phyloP scores from a whole-genome alignment of 164 flowering plant genomes.

The Akebia trifoliata region DNA sequence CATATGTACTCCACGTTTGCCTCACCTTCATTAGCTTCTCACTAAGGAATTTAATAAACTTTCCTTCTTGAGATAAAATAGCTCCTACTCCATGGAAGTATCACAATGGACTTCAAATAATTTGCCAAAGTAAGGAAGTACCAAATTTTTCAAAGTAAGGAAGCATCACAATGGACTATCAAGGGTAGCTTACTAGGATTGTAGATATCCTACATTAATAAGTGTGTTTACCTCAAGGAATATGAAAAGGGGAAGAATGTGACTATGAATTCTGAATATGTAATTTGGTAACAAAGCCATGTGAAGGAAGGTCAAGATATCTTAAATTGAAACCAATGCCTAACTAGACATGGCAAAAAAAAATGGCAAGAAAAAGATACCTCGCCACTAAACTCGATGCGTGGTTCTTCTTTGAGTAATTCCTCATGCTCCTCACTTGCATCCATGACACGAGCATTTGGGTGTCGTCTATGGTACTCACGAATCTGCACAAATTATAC shows the following conservation, averaged over 20 bases:
- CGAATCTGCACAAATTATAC: constrained; percentile 61
- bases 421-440: constrained; percentile 69
- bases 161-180: no score
- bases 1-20: no score
- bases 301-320: not conserved
- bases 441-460: constrained; percentile 84
- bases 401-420: constrained; percentile 85
- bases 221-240: not conserved
- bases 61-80: no score
- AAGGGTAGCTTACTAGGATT: no score
- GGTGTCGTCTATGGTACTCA: constrained; percentile 92
- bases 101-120: not conserved
- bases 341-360: not conserved
- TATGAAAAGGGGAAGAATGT: not conserved
- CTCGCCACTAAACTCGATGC: constrained; percentile 95
- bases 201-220: no score
- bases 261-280: not conserved
- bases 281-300: not conserved
- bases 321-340: not conserved
- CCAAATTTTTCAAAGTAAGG: no score
- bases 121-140: not conserved
- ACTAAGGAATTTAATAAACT: no score
- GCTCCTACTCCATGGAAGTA: no score
- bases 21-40: no score
- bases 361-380: constrained; percentile 25